Evolutionary conservation across 495 filamentous ascomycete genomes (phyloP).

Genomic region (Thermothielavioides terrestris): DNA sequence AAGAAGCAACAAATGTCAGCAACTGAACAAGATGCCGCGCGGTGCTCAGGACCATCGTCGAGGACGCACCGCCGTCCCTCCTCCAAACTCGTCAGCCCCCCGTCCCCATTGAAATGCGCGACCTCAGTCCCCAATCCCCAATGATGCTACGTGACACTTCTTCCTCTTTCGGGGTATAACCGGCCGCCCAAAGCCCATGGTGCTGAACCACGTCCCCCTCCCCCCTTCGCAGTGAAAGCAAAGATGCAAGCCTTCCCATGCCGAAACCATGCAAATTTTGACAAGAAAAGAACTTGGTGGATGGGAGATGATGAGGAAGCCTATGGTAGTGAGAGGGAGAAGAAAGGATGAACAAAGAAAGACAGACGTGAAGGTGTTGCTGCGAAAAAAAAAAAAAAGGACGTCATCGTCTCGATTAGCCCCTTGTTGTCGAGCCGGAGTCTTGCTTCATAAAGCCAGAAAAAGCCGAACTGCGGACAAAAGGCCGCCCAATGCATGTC

Average conservation of each 20-base stretch:
- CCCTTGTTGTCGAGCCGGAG: not conserved
- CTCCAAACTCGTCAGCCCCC: not conserved
- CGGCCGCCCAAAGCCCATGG: constrained; percentile 1
- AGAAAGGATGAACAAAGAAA: not conserved
- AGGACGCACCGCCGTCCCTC: too few relatives aligned
- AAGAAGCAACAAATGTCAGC: too few relatives aligned
- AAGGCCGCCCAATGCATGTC: too few relatives aligned
- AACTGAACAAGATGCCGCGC: too few relatives aligned
- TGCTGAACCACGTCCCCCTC: not conserved
- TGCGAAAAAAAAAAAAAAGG: constrained; percentile 3
- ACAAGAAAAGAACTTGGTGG: not conserved
- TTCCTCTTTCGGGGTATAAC: constrained; percentile 5
- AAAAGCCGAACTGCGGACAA: too few relatives aligned
- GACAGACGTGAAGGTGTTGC: not conserved
- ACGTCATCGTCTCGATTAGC: not conserved
- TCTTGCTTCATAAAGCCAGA: too few relatives aligned
- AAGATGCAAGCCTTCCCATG: constrained; percentile 2
- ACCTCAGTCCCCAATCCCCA: not conserved
- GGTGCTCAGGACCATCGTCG: too few relatives aligned
- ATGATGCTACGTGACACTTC: not conserved
- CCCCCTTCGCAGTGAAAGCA: not conserved
- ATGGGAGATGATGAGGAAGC: not conserved
- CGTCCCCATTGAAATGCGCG: too few relatives aligned
- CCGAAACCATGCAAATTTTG: constrained; percentile 1
- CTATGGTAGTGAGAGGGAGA: not conserved